Conservation (phyloP, 2,329 filamentous ascomycete genomes). For the Lachnellula hyalina region DNA sequence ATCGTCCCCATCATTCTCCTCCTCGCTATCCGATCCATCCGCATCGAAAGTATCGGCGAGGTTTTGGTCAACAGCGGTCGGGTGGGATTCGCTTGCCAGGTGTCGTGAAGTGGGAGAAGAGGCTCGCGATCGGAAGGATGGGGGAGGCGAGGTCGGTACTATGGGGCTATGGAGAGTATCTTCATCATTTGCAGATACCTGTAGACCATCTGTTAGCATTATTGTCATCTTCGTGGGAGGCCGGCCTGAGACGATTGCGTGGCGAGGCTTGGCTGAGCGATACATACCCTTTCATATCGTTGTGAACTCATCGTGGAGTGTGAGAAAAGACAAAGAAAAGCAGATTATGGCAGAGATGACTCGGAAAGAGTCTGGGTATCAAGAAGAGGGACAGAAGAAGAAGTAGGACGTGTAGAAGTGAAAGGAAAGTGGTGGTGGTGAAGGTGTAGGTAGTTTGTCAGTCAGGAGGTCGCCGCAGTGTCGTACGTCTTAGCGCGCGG, state of each 20-base stretch:
- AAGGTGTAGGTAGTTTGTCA: background rate
- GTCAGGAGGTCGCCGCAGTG: background rate
- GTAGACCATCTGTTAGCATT: slow-evolving; percentile 19
- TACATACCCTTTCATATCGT: slow-evolving; percentile 52
- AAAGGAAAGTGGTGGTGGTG: background rate
- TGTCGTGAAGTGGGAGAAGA: slow-evolving; percentile 57
- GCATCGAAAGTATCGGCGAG: slow-evolving; percentile 90
- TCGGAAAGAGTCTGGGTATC: slow-evolving; percentile 14
- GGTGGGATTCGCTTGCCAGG: slow-evolving; percentile 26
- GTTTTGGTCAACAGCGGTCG: slow-evolving; percentile 63
- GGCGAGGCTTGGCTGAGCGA: slow-evolving; percentile 14
- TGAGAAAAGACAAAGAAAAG: slow-evolving; percentile 23
- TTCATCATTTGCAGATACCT: slow-evolving; percentile 57
- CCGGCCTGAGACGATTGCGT: slow-evolving; percentile 12
- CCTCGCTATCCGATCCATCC: slow-evolving; percentile 66
- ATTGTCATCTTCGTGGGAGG: background rate
- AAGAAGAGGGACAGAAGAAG: slow-evolving; percentile 12
- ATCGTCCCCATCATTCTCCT: slow-evolving; percentile 72
- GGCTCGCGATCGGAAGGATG: slow-evolving; percentile 82
- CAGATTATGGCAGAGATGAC: slow-evolving; percentile 7
- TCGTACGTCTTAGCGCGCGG: background rate
- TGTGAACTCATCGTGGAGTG: slow-evolving; percentile 29
- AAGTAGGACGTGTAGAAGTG: slow-evolving; percentile 7
- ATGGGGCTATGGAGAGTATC: slow-evolving; percentile 36
- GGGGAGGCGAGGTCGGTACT: slow-evolving; percentile 52